Percentiles rank a stretch among this genome's conserved stretches.
Evolutionary conservation across 352 stramenopile species (phyloP).

Genomic region (Plasmopara muralis): DNA sequence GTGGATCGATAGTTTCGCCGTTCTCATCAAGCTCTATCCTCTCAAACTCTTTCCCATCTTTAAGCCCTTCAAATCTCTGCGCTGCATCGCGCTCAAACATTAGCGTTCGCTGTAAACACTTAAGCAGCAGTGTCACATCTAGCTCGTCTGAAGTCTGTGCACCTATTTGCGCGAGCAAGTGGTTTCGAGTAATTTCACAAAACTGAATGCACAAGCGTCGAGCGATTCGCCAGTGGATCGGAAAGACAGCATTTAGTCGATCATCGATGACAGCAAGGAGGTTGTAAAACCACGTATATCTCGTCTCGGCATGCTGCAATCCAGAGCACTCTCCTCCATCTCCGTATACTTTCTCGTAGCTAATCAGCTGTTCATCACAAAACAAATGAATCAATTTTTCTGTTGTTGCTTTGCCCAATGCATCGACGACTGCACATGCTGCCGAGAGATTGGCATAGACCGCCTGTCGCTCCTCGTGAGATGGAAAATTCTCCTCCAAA

Average conservation of each 20-base stretch:
- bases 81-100: constrained; percentile 77
- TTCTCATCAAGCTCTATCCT: constrained; percentile 68
- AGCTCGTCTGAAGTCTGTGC: constrained; percentile 63
- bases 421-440: constrained; percentile 61
- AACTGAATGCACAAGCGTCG: constrained; percentile 91
- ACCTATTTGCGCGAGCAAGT: constrained; percentile 66
- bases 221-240: constrained; percentile 93
- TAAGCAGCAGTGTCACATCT: constrained; percentile 64
- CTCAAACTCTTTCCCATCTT: constrained; percentile 35
- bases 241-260: constrained; percentile 93
- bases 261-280: constrained; percentile 55
- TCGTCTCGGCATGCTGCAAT: constrained; percentile 57
- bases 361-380: constrained; percentile 55
- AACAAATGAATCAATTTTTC: constrained; percentile 70
- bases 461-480: constrained; percentile 51
- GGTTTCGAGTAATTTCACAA: constrained; percentile 75
- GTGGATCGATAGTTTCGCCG: constrained; percentile 60
- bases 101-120: constrained; percentile 61
- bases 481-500: constrained; percentile 68
- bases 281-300: constrained; percentile 80
- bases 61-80: constrained; percentile 56
- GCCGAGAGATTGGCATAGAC: constrained; percentile 65
- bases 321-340: constrained; percentile 44
- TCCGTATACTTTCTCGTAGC: constrained; percentile 62
- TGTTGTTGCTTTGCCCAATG: constrained; percentile 55